A percentile compares a stretch with the other conserved stretches of the same genome.
Evolutionary conservation across 2,329 filamentous ascomycete species (phyloP).

Genomic region (Alternaria alternata): DNA sequence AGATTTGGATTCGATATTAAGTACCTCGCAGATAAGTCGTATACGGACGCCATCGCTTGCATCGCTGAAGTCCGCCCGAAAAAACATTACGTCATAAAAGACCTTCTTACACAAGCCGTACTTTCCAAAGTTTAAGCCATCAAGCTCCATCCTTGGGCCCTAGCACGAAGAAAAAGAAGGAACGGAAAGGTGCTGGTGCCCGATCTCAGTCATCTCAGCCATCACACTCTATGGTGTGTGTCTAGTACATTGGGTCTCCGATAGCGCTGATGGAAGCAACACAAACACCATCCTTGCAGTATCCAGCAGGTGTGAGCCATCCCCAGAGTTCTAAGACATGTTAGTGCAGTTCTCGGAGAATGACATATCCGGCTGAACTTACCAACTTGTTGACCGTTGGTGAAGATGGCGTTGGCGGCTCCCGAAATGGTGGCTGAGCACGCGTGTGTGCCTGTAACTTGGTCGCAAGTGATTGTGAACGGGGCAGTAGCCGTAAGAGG

Average conservation of each 20-base stretch:
- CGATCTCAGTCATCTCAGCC: constrained; percentile 1
- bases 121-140: neutral
- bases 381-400: constrained; percentile 11
- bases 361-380: neutral
- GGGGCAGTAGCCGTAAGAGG: constrained; percentile 12
- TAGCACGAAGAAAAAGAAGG: neutral
- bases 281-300: constrained; percentile 12
- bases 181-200: neutral
- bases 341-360: neutral
- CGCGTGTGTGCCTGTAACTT: neutral
- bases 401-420: constrained; percentile 6
- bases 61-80: neutral
- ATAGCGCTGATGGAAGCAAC: constrained; percentile 7
- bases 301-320: constrained; percentile 12
- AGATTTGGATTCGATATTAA: neutral
- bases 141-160: neutral
- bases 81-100: neutral
- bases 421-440: constrained; percentile 13
- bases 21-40: neutral
- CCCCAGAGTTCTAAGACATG: constrained; percentile 6
- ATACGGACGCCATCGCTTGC: neutral
- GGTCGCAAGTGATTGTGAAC: constrained; percentile 12
- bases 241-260: constrained; percentile 15
- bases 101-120: neutral
- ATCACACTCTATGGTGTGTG: neutral